These are phyloP conservation scores for Chlorella sp. DNA, from an alignment of 139 green algal genomes.

Conservation along the genomic window DNA sequence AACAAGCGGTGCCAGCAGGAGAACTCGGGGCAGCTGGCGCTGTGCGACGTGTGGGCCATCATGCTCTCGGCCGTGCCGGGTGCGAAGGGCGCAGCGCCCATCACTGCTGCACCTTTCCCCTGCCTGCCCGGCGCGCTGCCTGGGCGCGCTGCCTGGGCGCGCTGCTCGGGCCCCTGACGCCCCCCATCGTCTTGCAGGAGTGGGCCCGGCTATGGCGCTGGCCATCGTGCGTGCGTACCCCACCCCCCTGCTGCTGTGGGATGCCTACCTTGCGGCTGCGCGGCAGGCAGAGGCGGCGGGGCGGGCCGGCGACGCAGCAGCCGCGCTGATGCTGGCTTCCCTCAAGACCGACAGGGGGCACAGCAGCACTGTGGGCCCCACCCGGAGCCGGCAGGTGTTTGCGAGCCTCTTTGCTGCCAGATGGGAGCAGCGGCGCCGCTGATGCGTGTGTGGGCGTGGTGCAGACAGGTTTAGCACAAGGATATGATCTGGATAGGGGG, in stretches of 20 bases:
- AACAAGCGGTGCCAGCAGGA: background rate
- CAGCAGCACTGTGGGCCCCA: no score
- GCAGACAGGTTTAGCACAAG: no score
- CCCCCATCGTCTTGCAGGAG: conserved; percentile 17
- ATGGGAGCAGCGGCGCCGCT: no score
- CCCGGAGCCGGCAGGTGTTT: no score
- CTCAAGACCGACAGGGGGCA: no score
- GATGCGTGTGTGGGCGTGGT: no score
- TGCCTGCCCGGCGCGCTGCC: background rate
- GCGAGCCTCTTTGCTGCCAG: no score
- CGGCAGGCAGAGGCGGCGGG: no score
- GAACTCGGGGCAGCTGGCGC: conserved; percentile 19
- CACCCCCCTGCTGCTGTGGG: conserved; percentile 45
- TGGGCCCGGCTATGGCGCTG: conserved; percentile 38
- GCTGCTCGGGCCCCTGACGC: background rate
- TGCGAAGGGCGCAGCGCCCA: background rate
- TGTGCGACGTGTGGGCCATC: conserved; percentile 61
- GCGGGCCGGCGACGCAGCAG: no score
- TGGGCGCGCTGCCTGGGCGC: background rate
- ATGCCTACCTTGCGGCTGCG: no score
- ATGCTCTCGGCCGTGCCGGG: conserved; percentile 45
- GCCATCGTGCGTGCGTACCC: conserved; percentile 48
- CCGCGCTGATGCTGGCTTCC: no score
- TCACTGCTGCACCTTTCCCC: background rate
- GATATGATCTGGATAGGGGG: no score